Evolutionary conservation across 129 eudicot genomes (phyloP).

Genomic region (Flaveria sonorensis): DNA sequence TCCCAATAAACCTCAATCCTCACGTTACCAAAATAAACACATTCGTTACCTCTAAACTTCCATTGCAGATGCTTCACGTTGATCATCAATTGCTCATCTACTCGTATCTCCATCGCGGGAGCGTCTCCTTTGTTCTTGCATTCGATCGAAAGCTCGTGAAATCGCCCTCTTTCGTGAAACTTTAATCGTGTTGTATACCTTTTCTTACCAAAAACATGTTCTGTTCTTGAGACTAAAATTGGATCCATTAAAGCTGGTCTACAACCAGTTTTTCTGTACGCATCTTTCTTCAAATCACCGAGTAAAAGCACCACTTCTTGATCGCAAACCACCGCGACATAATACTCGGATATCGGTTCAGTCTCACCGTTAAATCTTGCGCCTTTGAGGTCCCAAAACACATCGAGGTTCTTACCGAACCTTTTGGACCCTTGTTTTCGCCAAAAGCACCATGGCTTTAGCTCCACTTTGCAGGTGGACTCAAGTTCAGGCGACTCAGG

Average conservation of each 20-base stretch:
- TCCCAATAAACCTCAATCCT: constrained; percentile 87
- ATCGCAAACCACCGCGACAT: constrained; percentile 79
- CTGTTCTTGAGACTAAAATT: constrained; percentile 67
- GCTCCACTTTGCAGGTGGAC: constrained; percentile 84
- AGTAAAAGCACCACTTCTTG: constrained; percentile 78
- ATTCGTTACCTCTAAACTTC: constrained; percentile 91
- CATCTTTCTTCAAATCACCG: constrained; percentile 82
- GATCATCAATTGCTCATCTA: constrained; percentile 75
- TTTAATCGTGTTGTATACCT: constrained; percentile 66
- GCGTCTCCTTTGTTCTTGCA: constrained; percentile 56
- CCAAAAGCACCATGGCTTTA: constrained; percentile 97
- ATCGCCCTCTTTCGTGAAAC: constrained; percentile 74
- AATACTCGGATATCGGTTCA: constrained; percentile 85
- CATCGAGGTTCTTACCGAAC: constrained; percentile 49
- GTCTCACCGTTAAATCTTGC: constrained; percentile 84
- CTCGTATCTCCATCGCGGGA: constrained; percentile 88
- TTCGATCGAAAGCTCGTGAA: constrained; percentile 81
- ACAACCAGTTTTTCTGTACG: constrained; percentile 81
- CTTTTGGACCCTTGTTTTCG: constrained; percentile 85
- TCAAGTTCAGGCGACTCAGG: constrained; percentile 36
- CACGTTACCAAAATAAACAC: constrained; percentile 48
- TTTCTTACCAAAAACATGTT: constrained; percentile 87
- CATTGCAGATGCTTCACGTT: constrained; percentile 84
- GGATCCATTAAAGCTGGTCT: constrained; percentile 86
- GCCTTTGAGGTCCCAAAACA: constrained; percentile 82